Conservation (phyloP, 148 eudicot genomes). For the Gaultheria prostrata region DNA sequence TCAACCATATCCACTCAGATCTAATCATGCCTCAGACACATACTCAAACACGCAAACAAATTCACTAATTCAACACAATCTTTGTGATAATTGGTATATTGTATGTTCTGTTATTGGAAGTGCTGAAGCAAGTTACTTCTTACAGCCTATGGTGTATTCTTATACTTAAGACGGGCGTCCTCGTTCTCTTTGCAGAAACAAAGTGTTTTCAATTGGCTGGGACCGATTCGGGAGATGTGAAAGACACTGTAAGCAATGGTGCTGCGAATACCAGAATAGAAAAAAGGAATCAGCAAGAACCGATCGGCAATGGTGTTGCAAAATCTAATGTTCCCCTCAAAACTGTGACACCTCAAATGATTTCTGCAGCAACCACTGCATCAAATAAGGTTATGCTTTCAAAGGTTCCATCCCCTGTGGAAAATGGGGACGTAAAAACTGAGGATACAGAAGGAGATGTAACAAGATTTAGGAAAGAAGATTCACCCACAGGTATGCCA, state of each 20-base stretch:
- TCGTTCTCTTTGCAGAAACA: slow-evolving; percentile 45
- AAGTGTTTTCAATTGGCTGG: slow-evolving; percentile 58
- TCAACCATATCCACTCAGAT: neutral
- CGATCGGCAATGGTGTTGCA: slow-evolving; percentile 34
- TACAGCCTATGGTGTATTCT: neutral
- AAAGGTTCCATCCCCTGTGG: slow-evolving; percentile 29
- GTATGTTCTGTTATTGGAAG: neutral
- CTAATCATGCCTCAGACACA: neutral
- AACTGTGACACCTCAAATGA: slow-evolving; percentile 25
- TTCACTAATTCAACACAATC: neutral
- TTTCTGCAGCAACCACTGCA: slow-evolving; percentile 28
- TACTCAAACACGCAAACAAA: neutral
- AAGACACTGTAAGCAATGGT: slow-evolving; percentile 38
- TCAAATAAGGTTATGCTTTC: slow-evolving; percentile 28
- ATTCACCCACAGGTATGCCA: slow-evolving; percentile 12
- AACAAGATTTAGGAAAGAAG: slow-evolving; percentile 20
- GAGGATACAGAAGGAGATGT: slow-evolving; percentile 24
- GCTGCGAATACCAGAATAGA: slow-evolving; percentile 31
- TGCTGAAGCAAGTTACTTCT: neutral
- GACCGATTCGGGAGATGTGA: slow-evolving; percentile 40
- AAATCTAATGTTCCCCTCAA: slow-evolving; percentile 29
- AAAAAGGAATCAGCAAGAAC: slow-evolving; percentile 37
- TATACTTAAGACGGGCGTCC: neutral
- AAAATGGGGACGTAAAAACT: slow-evolving; percentile 49
- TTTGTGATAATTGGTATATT: neutral